Evolutionary conservation across 257 asterid species (phyloP).

Genomic region (Buddleja alternifolia): DNA sequence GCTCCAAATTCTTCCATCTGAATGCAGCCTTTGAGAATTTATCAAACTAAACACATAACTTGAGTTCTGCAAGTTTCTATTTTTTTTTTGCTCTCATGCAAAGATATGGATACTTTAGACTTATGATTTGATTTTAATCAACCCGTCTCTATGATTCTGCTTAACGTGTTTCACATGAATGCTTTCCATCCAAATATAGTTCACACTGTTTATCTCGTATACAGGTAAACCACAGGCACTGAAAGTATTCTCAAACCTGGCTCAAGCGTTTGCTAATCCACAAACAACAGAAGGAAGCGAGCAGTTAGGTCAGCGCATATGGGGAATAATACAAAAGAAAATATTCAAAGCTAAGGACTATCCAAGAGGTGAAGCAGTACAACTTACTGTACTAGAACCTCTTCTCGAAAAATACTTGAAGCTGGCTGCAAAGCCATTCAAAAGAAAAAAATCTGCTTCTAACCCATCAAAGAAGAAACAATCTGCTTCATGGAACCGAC

Average conservation of each 20-base stretch:
- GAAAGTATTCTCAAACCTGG: slow-evolving; percentile 74
- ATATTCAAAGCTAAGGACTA: slow-evolving; percentile 88
- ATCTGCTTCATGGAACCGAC: slow-evolving; percentile 69
- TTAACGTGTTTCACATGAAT: background rate
- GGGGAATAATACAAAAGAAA: slow-evolving; percentile 92
- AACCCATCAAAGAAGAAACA: slow-evolving; percentile 78
- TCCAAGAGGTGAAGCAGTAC: slow-evolving; percentile 76
- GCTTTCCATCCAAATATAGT: background rate
- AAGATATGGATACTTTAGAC: background rate
- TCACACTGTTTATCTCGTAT: slow-evolving; percentile 21
- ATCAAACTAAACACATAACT: background rate
- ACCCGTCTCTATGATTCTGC: background rate
- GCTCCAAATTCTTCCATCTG: no score
- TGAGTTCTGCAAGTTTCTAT: slow-evolving; percentile 1
- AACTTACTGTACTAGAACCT: slow-evolving; percentile 64
- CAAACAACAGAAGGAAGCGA: slow-evolving; percentile 89
- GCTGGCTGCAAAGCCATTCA: slow-evolving; percentile 87
- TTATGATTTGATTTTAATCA: background rate
- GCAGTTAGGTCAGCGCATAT: slow-evolving; percentile 94
- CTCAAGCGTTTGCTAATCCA: slow-evolving; percentile 83
- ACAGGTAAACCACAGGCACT: slow-evolving; percentile 83
- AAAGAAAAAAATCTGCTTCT: slow-evolving; percentile 70
- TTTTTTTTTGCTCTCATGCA: background rate
- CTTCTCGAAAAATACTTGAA: slow-evolving; percentile 79
- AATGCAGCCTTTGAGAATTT: background rate